phyloP scores from a whole-genome alignment of 1,139 yeast genomes.

The Trichomonascaceae sp. region DNA sequence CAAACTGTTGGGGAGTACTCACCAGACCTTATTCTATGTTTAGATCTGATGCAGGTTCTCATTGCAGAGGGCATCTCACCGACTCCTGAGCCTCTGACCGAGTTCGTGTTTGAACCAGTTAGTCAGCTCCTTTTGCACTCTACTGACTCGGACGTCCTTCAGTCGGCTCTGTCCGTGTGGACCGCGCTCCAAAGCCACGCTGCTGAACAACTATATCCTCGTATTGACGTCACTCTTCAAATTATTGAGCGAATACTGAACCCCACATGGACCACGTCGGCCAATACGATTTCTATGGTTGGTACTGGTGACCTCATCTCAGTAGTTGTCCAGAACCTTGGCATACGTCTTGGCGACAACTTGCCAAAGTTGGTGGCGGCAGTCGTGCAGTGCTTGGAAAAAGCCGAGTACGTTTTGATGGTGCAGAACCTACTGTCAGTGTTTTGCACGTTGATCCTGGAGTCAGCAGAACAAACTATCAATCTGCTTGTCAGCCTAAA shows the following conservation, averaged over 20 bases:
- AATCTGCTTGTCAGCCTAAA: slow-evolving; percentile 40
- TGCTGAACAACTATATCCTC: slow-evolving; percentile 32
- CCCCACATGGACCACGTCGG: slow-evolving; percentile 62
- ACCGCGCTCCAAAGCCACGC: slow-evolving; percentile 46
- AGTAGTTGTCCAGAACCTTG: slow-evolving; percentile 48
- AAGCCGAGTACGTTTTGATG: slow-evolving; percentile 58
- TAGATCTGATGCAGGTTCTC: slow-evolving; percentile 53
- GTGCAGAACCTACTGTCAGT: slow-evolving; percentile 62
- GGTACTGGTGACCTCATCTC: slow-evolving; percentile 33
- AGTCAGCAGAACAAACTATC: slow-evolving; percentile 48
- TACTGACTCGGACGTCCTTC: slow-evolving; percentile 68
- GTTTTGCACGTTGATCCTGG: slow-evolving; percentile 55
- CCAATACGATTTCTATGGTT: too few relatives aligned
- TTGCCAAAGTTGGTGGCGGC: slow-evolving; percentile 56
- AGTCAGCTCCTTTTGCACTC: slow-evolving; percentile 40
- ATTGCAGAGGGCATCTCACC: slow-evolving; percentile 34
- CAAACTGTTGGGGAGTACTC: slow-evolving; percentile 19
- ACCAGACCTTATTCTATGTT: slow-evolving; percentile 47
- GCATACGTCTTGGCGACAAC: slow-evolving; percentile 35
- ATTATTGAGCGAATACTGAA: slow-evolving; percentile 61
- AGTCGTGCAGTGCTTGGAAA: slow-evolving; percentile 49
- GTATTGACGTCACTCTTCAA: slow-evolving; percentile 41
- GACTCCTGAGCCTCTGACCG: slow-evolving; percentile 38
- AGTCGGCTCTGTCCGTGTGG: slow-evolving; percentile 65
- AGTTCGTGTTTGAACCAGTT: slow-evolving; percentile 38